These are phyloP conservation scores for Termitomyces sp. DNA, from an alignment of 768 basidiomycete species.

Conservation along the genomic window DNA sequence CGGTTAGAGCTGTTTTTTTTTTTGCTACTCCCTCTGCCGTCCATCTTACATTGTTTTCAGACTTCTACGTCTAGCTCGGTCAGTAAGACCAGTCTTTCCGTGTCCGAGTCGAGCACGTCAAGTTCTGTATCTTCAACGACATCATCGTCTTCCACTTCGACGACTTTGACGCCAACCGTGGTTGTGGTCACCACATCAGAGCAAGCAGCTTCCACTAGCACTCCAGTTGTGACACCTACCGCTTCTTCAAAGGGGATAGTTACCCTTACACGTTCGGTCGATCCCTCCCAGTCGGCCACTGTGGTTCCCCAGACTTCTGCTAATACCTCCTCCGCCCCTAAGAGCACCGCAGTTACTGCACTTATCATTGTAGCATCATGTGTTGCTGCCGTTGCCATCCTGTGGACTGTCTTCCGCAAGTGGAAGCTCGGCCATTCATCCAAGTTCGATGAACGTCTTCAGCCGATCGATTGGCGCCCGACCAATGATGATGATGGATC, in stretches of 20 bases:
- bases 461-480: slow-evolving; percentile 89
- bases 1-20: slow-evolving; percentile 6
- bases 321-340: slow-evolving; percentile 21
- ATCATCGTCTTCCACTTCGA: slow-evolving; percentile 3
- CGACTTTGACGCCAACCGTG: not conserved
- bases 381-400: slow-evolving; percentile 61
- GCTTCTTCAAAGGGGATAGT: slow-evolving; percentile 16
- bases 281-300: slow-evolving; percentile 23
- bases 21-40: not conserved
- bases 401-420: slow-evolving; percentile 90
- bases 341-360: slow-evolving; percentile 47
- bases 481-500: slow-evolving; percentile 42
- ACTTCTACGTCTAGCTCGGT: slow-evolving; percentile 1
- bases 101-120: slow-evolving; percentile 9
- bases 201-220: slow-evolving; percentile 8
- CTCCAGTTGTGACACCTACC: slow-evolving; percentile 17
- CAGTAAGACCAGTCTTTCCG: slow-evolving; percentile 2
- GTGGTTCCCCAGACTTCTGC: slow-evolving; percentile 22
- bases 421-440: slow-evolving; percentile 84
- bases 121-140: not conserved
- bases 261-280: slow-evolving; percentile 24
- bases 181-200: slow-evolving; percentile 16
- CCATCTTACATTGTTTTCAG: not conserved
- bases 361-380: slow-evolving; percentile 68
- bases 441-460: slow-evolving; percentile 78